Evolutionary conservation across 2,329 filamentous ascomycete species (phyloP), one percentile per base, ranked within the genome.

Genomic region (Cercospora sojina): DNA sequence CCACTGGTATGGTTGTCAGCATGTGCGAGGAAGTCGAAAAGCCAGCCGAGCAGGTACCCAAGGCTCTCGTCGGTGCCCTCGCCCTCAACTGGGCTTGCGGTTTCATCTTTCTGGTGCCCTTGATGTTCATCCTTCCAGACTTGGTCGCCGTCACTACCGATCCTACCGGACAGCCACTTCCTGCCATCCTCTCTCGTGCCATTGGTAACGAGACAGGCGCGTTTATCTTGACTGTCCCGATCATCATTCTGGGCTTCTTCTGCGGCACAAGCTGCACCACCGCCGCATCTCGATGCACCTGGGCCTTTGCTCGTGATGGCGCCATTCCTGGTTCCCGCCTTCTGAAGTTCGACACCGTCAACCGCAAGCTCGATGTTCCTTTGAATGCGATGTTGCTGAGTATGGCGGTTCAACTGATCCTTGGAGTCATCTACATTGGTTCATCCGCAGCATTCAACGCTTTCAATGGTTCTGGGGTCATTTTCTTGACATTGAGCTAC

Each of bases 1-100:
- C 89, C 16, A 91, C 89, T 0, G 90, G 90, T 79, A 92, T 92
- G 90, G 89, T 92, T 66, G 89, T 92, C 38, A 89, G 86, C 69
- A 91, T 91, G 89, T 91, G 88, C 73, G 90, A 92, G 78, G 90
- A 91, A 77, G 88, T 91, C 12, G 82, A 85, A 74, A 80, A 87
- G 57, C 89, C 89, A 5, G 82, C 87, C 0, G 86, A 83, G 2
- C 89, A 91, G 76, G 88, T 91, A 7, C 89, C 89, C 71, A 90
- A 89, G 77, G 90, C 89, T 72, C 90, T 92, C 87, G 88, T 91
- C 55, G 71, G 72, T 38, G 71, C 89, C 69, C 83, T 91, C 71
- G 70, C 87, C 71, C 83, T 91, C 78, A 91, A 91, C 82, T 86
- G 84, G 59, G 74, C 89, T 69, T 86, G 84, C 68, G 89, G 89